A percentile compares a stretch with the other conserved stretches of the same genome.
These are phyloP conservation scores for Talaromyces albobiverticillius DNA, from an alignment of 2,329 filamentous ascomycete species.

Conservation along the genomic window DNA sequence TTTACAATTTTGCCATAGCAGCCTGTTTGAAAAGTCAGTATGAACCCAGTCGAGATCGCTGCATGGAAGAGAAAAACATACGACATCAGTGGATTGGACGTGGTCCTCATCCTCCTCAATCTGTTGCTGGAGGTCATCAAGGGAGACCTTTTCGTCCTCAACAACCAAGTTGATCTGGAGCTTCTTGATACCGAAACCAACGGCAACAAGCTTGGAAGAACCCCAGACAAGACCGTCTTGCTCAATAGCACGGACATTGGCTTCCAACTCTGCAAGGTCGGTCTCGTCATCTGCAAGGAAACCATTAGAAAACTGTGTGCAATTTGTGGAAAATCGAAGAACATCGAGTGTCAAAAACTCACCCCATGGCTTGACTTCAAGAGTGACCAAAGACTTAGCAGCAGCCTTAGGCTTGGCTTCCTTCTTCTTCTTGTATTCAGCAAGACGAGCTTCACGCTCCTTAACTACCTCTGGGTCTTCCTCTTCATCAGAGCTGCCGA, in stretches of 20 bases:
- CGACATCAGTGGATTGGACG: slow-evolving; percentile 91
- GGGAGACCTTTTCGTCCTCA: slow-evolving; percentile 93
- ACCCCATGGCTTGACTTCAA: slow-evolving; percentile 99
- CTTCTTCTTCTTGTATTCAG: slow-evolving; percentile 96
- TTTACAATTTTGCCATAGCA: slow-evolving; percentile 91
- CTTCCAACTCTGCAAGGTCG: slow-evolving; percentile 79
- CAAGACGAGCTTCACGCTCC: slow-evolving; percentile 84
- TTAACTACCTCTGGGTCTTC: slow-evolving; percentile 83
- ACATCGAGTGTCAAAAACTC: slow-evolving; percentile 46
- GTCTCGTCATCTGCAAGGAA: slow-evolving; percentile 77
- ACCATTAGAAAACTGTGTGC: slow-evolving; percentile 1
- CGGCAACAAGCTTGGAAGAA: slow-evolving; percentile 79
- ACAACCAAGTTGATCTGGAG: slow-evolving; percentile 97
- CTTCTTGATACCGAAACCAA: slow-evolving; percentile 99
- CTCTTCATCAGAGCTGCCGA: slow-evolving; percentile 91
- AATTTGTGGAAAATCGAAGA: slow-evolving; percentile 15
- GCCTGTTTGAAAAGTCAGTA: slow-evolving; percentile 36
- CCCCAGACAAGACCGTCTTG: slow-evolving; percentile 97
- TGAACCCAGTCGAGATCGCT: not conserved
- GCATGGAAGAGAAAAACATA: slow-evolving; percentile 34
- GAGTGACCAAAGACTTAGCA: slow-evolving; percentile 92
- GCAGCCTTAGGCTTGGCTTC: slow-evolving; percentile 77
- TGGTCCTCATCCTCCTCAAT: slow-evolving; percentile 88
- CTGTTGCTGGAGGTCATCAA: slow-evolving; percentile 80
- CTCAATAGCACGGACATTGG: slow-evolving; percentile 75